Evolutionary conservation across 176 grass and related monocot genomes (phyloP).

Genomic region (Paspalum vaginatum): DNA sequence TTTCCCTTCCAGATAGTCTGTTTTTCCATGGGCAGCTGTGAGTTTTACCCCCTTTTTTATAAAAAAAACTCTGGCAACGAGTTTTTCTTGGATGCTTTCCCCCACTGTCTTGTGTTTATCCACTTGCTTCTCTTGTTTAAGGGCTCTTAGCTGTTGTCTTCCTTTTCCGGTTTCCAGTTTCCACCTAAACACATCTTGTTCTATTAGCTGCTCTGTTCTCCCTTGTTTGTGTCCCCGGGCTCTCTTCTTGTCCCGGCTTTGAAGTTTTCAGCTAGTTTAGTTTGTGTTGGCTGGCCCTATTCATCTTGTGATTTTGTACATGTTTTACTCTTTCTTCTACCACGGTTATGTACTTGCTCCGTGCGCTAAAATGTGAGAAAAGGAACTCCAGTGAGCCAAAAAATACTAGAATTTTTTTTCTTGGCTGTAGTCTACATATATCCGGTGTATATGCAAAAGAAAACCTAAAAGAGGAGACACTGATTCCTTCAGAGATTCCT

Average conservation of each 20-base stretch:
- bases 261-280: not conserved
- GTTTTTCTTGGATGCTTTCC: not conserved
- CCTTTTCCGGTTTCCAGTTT: constrained; percentile 6
- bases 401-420: not conserved
- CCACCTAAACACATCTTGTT: constrained; percentile 19
- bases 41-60: not conserved
- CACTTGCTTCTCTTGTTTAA: not conserved
- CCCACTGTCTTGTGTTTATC: not conserved
- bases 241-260: not conserved
- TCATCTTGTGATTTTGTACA: constrained; percentile 26
- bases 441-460: constrained; percentile 26
- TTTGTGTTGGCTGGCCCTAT: not conserved
- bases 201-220: not conserved
- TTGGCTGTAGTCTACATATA: not conserved
- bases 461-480: constrained; percentile 40
- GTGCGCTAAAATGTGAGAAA: not conserved
- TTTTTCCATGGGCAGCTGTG: not conserved
- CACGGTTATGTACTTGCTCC: not conserved
- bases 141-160: not conserved
- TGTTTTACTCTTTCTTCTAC: not conserved
- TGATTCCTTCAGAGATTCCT: constrained; percentile 54
- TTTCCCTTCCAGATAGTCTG: not conserved
- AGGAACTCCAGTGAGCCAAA: constrained; percentile 17
- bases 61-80: not conserved
- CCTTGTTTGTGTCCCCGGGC: not conserved